These are phyloP conservation scores for Claviceps spartinae DNA, from an alignment of 2,329 filamentous ascomycete species.

Conservation along the genomic window DNA sequence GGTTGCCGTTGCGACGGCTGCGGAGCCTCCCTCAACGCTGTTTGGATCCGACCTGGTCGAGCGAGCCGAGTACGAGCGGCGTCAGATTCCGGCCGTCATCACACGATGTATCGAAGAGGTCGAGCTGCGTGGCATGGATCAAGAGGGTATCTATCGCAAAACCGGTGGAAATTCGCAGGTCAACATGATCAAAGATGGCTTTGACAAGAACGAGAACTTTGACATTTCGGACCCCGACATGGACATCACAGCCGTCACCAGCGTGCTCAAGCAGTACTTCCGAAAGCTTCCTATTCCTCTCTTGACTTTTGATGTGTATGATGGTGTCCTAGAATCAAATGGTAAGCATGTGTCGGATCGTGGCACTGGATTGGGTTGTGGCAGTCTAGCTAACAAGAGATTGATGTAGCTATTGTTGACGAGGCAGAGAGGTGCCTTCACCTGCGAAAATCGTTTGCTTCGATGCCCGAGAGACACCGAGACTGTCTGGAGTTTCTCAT, in stretches of 20 bases:
- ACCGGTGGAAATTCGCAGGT: constrained; percentile 86
- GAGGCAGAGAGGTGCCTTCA: constrained; percentile 55
- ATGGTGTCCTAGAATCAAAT: constrained; percentile 69
- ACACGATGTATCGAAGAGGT: constrained; percentile 94
- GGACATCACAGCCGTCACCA: constrained; percentile 93
- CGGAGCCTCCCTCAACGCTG: constrained; percentile 46
- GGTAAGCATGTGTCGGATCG: constrained; percentile 33
- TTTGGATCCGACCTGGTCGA: constrained; percentile 85
- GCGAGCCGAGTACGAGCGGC: constrained; percentile 76
- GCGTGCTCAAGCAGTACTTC: constrained; percentile 95
- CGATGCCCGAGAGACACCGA: constrained; percentile 69
- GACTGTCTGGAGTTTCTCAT: constrained; percentile 89
- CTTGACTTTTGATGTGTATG: constrained; percentile 86
- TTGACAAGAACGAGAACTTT: constrained; percentile 72
- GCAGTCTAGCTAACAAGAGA: neutral
- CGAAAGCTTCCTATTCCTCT: constrained; percentile 79
- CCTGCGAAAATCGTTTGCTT: constrained; percentile 59
- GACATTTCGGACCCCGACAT: constrained; percentile 89
- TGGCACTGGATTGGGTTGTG: neutral
- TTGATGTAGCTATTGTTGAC: constrained; percentile 44
- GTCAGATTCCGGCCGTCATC: constrained; percentile 80
- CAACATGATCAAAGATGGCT: constrained; percentile 79
- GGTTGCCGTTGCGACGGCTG: constrained; percentile 27
- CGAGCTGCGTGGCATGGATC: constrained; percentile 88
- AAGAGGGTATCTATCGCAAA: constrained; percentile 96